Evolutionary conservation across 495 filamentous ascomycete species (phyloP), one percentile per base, ranked within the genome.

Genomic region (Lophiotrema nucula): DNA sequence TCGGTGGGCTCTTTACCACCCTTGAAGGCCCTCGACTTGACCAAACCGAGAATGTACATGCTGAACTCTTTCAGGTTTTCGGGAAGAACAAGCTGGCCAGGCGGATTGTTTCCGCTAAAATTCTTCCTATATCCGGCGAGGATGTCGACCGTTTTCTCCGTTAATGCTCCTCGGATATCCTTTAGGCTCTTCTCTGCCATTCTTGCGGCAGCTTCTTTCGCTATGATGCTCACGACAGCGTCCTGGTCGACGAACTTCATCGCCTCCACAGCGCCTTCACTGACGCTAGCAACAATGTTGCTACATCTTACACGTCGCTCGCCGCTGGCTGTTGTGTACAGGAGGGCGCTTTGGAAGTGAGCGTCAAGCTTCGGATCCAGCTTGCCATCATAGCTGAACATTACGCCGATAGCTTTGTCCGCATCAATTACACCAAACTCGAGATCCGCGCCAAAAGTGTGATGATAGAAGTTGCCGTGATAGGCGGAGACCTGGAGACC

Each of bases 361-460:
- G 92, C 92, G 69, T 99, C 93, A 18, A 97, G 80, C 69, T 96
- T 96, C 21, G 90, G 77, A 74, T 97, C 93, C 16, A 99, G 83
- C 72, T 97, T 99, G 45, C 95, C 93, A 70, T 99, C 93, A 68
- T 97, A 96, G 67, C 85, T 88, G 73, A 99, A 99, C 56, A 90
- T 84, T 4, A 97, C 90, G 21, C 85, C 89, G 53, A 99, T 76
- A 3, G 90, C 89, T 72, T 96, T 96, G 70, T 99, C 93, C 26
- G 90, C 86, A 70, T 97, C 95, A 58, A 97, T 83, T 41, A 87
- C 81, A 12, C 92, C 95, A 64, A 99, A 88, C 69, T 99, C 93
- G 19, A 99, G 83, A 72, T 99, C 93, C 13, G 93, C 92, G 5
- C 90, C 90, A 60, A 96, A 92, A 3, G 88, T 89, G 74, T 96